Base-by-base conservation (phyloP, 352 stramenopile species). In the Phytophthora ramorum region DNA sequence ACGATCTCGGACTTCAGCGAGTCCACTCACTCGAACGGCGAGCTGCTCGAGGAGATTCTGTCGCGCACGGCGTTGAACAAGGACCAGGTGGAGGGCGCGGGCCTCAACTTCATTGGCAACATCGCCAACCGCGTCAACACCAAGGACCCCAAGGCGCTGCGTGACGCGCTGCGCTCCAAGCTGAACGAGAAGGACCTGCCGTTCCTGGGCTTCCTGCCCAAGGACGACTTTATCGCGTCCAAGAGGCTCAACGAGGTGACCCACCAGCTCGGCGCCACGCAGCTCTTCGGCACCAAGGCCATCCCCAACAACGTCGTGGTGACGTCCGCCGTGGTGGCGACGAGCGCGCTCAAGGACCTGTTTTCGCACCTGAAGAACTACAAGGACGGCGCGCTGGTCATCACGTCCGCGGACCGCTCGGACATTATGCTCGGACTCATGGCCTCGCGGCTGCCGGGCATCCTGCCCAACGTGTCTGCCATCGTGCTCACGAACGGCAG, bases 401-500 rank as follows among this genome's bases (percentile, higher is more conserved):
- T 93, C 63, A 89, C 85, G 1, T 93, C 85, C 12, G 83, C 81
- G 0, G 85, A 93, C 38, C 83, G 85, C 17, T 89, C 79, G 10
- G 85, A 93, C 56, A 69, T 93, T 10, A 75, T 93, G 66, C 63
- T 93, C 2, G 85, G 85, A 12, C 59, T 93, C 1, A 75, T 93
- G 50, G 85, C 69, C 4, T 92, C 83, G 14, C 81, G 83, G 17
- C 76, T 93, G 24, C 83, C 85, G 3, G 83, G 83, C 3, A 79
- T 91, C 19, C 57, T 93, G 9, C 85, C 85, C 3, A 87, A 83
- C 37, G 75, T 93, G 7, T 78, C 85, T 10, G 85, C 75, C 9
- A 91, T 93, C 44, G 71, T 93, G 35, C 58, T 93, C 24, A 93
- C 85, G 4, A 93, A 93, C 49, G 85, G 85, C 28, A 83, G 85